Conservation (phyloP, 2,329 filamentous ascomycete species). For the Penicillium sp. region DNA sequence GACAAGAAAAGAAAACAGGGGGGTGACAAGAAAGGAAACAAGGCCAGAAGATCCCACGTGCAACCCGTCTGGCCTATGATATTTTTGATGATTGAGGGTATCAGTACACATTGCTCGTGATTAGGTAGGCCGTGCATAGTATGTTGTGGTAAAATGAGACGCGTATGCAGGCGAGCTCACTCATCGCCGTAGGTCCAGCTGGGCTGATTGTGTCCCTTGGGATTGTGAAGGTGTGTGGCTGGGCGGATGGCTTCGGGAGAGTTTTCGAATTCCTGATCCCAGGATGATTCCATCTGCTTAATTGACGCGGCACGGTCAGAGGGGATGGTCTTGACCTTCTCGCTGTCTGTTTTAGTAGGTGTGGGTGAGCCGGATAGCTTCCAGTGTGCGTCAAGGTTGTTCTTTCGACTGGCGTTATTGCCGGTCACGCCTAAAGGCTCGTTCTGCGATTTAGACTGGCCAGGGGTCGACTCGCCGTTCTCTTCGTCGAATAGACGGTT, state of each 20-base stretch:
- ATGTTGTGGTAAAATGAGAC: background rate
- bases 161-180: slow-evolving; percentile 4
- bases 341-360: slow-evolving; percentile 38
- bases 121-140: slow-evolving; percentile 8
- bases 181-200: slow-evolving; percentile 46
- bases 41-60: background rate
- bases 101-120: slow-evolving; percentile 26
- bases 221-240: slow-evolving; percentile 24
- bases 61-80: background rate
- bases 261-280: slow-evolving; percentile 43
- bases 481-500: slow-evolving; percentile 68
- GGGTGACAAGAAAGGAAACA: background rate
- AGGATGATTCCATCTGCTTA: slow-evolving; percentile 68
- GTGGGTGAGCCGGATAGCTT: slow-evolving; percentile 60
- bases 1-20: background rate
- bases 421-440: slow-evolving; percentile 64
- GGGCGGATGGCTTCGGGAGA: slow-evolving; percentile 32
- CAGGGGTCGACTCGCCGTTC: slow-evolving; percentile 55
- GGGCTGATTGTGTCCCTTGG: slow-evolving; percentile 32
- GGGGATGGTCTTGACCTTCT: slow-evolving; percentile 47
- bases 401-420: slow-evolving; percentile 69
- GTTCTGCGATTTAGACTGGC: slow-evolving; percentile 26
- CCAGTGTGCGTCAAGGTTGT: slow-evolving; percentile 78
- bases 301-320: slow-evolving; percentile 67
- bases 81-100: slow-evolving; percentile 14